A percentile compares a stretch with the other conserved stretches of the same genome.
These are phyloP conservation scores for Capsella bursapastoris DNA, from an alignment of 345 rosid species.

Conservation along the genomic window DNA sequence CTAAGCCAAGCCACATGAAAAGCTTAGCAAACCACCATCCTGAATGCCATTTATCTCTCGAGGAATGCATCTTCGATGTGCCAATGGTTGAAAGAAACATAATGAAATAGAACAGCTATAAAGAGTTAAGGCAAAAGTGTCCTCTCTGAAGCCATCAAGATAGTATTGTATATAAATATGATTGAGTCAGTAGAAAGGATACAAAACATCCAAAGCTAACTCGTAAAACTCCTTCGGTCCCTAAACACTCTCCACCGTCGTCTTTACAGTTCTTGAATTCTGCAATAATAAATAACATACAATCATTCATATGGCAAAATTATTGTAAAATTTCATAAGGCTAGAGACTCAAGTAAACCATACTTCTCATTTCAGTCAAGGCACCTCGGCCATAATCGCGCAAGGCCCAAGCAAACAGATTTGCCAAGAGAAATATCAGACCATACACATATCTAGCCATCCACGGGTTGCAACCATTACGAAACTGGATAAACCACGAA, in stretches of 20 bases:
- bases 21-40: slow-evolving; percentile 90
- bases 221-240: slow-evolving; percentile 88
- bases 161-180: neutral
- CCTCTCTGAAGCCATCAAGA: neutral
- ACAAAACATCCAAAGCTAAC: slow-evolving; percentile 97
- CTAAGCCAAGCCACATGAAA: slow-evolving; percentile 59
- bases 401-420: slow-evolving; percentile 82
- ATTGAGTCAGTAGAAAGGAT: slow-evolving; percentile 51
- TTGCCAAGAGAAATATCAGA: slow-evolving; percentile 71
- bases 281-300: slow-evolving; percentile 46
- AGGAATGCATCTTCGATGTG: slow-evolving; percentile 58
- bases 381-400: slow-evolving; percentile 79
- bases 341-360: neutral
- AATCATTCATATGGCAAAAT: slow-evolving; percentile 3
- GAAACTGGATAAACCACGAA: slow-evolving; percentile 82
- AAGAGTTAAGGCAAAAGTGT: slow-evolving; percentile 42
- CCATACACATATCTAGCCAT: slow-evolving; percentile 91
- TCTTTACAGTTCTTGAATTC: slow-evolving; percentile 73
- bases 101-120: slow-evolving; percentile 64
- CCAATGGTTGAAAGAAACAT: slow-evolving; percentile 79
- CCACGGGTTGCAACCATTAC: slow-evolving; percentile 86
- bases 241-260: slow-evolving; percentile 73
- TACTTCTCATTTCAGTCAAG: slow-evolving; percentile 75
- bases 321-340: neutral
- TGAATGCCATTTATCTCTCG: slow-evolving; percentile 85